Base-by-base conservation (phyloP, 257 asterid species). In the Salvia miltiorrhiza region DNA sequence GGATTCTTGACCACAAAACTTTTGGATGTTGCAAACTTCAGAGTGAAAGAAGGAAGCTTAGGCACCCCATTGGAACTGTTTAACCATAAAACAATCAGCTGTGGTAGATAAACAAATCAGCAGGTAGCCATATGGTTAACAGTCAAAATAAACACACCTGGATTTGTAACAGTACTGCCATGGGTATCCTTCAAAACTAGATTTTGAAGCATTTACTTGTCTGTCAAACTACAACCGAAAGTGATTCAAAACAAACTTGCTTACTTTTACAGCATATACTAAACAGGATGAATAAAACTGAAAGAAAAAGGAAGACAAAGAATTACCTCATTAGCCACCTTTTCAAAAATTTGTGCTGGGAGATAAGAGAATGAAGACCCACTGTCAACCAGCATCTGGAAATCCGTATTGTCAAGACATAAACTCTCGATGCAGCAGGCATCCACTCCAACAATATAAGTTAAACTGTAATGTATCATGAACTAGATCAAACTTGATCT, bases 141-240 rank as follows among this genome's bases (percentile, higher is more conserved):
- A 63, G 14, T 23, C 2, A 0, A 41, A 21, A 66, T 26, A 60
- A 69, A 72, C 73, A 69, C 83, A 90, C 97, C 96, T 86, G 75
- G 86, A 77, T 79, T 86, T 85, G 84, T 90, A 90, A 79, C 97
- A 90, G 82, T 90, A 85, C 71, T 88, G 66, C 92, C 95, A 90
- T 26, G 94, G 97, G 74, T 86, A 85, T 72, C 96, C 96, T 78
- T 84, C 77, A 63, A 88, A 85, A 79, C 68, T 84, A 72, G 90
- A 65, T 76, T 83, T 88, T 23, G 88, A 73, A 55, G 93, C 84
- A 77, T 87, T 85, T 58, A 88, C 80, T 81, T 85, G 86, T 63
- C 80, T 74, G 83, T 88, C 79, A 72, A 88, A 88, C 97, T 88
- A 76, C 57, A 24, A 76, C 30, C 63, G 54, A 41, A 78, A 63